Evolutionary conservation across 129 eudicot species (phyloP), one percentile per base, ranked within the genome.

Genomic region (Kitagawia praeruptora): DNA sequence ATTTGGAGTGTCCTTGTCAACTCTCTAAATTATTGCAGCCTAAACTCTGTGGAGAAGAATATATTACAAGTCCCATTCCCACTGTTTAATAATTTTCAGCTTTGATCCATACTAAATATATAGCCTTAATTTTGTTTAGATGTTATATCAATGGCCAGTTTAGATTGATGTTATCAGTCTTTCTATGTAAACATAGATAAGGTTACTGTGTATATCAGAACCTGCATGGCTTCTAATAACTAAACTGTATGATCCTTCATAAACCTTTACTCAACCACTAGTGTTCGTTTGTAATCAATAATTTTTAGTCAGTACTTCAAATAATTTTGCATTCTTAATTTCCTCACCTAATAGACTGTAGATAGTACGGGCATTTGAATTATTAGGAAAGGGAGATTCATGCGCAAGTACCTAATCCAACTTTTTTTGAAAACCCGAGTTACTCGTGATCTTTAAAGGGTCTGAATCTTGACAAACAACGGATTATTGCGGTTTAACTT

Each of bases 1-100:
- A 61, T 61, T 61, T 61, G 34, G 37, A 58, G 66, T 58, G 69
- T 61, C 69, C 37, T 61, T n/a, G 34, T 61, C 69, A 61, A 61
- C 69, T 25, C 11, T 61, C 69, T 8, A 25, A 23, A 61, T 61
- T 0, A 61, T 61, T 61, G 69, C 69, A 61, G 6, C 34, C 69
- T 15, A 61, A 61, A 3, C 69, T 61, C 69, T 23, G 66, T 56
- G 66, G 66, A 56, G 66, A 56, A 56, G 66, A 56, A 56, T 56
- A 56, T 56, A 56, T 56, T 56, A 0, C 0, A 23, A 56, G 66
- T 23, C 66, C 66, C 63, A 21, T 27, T 54, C 67, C 67, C 34
- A 2, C 28, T 61, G 34, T n/a, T 8, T 9, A 2, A 58, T n/a
- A 6, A 61, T 61, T 13, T 15, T 4, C 34, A n/a, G 34, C 0